Percentiles rank a stretch among this genome's conserved stretches.
Evolutionary conservation across 371 early-diverging fungal genomes (phyloP).

Genomic region (Mucor racemosus): DNA sequence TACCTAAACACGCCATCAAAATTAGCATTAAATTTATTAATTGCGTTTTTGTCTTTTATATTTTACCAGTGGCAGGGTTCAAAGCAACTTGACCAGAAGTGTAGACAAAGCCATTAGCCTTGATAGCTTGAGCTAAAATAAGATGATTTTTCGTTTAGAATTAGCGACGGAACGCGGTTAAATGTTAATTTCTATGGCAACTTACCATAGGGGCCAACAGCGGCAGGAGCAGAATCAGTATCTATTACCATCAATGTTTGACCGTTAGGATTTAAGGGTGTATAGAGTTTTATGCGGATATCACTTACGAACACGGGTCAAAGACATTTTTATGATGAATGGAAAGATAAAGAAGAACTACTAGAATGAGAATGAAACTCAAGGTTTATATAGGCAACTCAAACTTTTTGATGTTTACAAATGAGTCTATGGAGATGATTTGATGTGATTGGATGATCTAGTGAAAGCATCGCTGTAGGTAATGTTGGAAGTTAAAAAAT

Average conservation of each 20-base stretch:
- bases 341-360: not conserved
- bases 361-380: not conserved
- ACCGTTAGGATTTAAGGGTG: not conserved
- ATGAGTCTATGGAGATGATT: conserved; percentile 5
- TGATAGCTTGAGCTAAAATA: conserved; percentile 59
- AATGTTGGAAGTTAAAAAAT: too few species aligned
- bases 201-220: conserved; percentile 42
- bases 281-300: not conserved
- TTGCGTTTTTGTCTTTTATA: too few species aligned
- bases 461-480: not conserved
- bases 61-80: conserved; percentile 44
- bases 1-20: conserved; percentile 22
- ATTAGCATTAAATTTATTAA: not conserved
- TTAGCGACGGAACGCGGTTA: not conserved
- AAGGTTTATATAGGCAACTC: not conserved
- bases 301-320: conserved; percentile 29
- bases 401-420: not conserved
- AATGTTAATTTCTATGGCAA: not conserved
- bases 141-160: not conserved
- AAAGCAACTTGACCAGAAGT: conserved; percentile 71
- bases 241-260: not conserved
- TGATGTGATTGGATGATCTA: not conserved
- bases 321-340: conserved; percentile 23
- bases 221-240: conserved; percentile 33
- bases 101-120: conserved; percentile 73